A percentile compares a stretch with the other conserved stretches of the same genome.
phyloP scores from a whole-genome alignment of 257 asterid genomes.

The Buddleja alternifolia region DNA sequence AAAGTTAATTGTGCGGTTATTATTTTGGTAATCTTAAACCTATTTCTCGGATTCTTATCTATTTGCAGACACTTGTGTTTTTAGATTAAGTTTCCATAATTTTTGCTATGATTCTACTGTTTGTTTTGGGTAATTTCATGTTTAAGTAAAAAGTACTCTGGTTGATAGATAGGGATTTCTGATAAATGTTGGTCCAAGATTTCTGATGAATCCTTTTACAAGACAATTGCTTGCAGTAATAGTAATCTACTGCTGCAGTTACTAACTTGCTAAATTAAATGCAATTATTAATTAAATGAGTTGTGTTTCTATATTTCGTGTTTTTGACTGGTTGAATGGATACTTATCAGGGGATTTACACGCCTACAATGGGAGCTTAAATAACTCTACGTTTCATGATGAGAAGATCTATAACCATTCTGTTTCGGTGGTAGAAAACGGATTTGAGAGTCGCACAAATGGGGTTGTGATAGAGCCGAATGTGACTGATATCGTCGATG shows the following conservation, averaged over 20 bases:
- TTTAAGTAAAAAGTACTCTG: neutral
- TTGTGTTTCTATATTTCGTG: constrained; percentile 11
- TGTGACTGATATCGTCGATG: constrained; percentile 37
- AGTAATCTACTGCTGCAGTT: constrained; percentile 1
- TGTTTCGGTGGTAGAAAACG: constrained; percentile 41
- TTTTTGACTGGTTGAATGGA: constrained; percentile 25
- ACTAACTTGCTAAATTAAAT: constrained; percentile 2
- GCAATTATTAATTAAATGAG: constrained; percentile 13
- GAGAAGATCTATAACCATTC: constrained; percentile 35
- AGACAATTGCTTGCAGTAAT: neutral
- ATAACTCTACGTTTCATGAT: constrained; percentile 36
- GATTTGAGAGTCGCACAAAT: constrained; percentile 34
- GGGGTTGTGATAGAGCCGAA: constrained; percentile 37
- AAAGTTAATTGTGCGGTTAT: neutral
- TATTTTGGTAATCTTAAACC: neutral
- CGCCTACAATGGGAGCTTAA: constrained; percentile 40
- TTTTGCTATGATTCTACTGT: neutral
- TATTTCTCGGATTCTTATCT: constrained; percentile 14
- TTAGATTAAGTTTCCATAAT: neutral
- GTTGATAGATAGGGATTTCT: constrained; percentile 11
- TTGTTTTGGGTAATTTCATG: neutral
- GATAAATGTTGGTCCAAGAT: neutral
- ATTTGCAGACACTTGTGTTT: neutral
- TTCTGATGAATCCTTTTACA: constrained; percentile 12
- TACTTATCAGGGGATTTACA: constrained; percentile 59